Evolutionary conservation across 331 rosid species (phyloP).

Genomic region (Dryas integrifolia): DNA sequence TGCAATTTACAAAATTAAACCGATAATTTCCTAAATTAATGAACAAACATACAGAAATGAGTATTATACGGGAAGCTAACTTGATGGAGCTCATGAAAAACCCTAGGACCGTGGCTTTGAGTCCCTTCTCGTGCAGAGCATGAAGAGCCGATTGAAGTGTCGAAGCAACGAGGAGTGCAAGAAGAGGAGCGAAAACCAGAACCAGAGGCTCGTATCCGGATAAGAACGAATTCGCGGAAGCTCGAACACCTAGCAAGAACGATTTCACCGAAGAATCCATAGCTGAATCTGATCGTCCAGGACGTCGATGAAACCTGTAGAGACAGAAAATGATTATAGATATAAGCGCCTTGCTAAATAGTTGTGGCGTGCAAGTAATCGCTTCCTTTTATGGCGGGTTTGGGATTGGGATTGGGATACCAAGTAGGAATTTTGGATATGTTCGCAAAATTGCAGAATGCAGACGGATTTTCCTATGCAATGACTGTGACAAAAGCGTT

Average conservation of each 20-base stretch:
- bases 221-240: slow-evolving; percentile 34
- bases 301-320: background rate
- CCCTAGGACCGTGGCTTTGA: slow-evolving; percentile 35
- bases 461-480: background rate
- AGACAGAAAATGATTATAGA: background rate
- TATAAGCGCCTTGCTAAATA: background rate
- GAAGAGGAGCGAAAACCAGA: slow-evolving; percentile 42
- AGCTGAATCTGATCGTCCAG: background rate
- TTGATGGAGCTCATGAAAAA: slow-evolving; percentile 42
- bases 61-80: slow-evolving; percentile 11
- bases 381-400: background rate
- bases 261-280: slow-evolving; percentile 34
- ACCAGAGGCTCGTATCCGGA: slow-evolving; percentile 49
- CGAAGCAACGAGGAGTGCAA: slow-evolving; percentile 34
- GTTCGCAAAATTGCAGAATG: background rate
- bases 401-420: background rate
- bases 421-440: background rate
- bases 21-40: background rate
- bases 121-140: slow-evolving; percentile 36
- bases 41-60: background rate
- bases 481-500: background rate
- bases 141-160: slow-evolving; percentile 34
- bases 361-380: background rate
- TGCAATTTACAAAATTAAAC: slow-evolving; percentile 13
- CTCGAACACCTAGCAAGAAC: slow-evolving; percentile 20